Evolutionary conservation across 73 alveolate genomes (phyloP), one percentile per base, ranked within the genome.

Genomic region (Breviolum minutum): DNA sequence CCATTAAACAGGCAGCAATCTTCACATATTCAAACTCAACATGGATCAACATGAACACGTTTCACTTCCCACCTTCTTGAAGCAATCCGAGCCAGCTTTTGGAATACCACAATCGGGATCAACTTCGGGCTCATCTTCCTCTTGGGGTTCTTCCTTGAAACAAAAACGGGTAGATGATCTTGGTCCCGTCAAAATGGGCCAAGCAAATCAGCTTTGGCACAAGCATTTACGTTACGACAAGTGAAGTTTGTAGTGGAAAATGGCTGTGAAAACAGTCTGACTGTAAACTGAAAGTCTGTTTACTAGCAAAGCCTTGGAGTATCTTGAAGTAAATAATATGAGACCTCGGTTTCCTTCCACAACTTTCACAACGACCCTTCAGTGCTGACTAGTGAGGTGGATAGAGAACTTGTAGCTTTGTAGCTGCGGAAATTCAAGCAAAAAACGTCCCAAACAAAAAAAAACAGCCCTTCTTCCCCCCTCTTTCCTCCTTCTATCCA

Each of bases 91-190:
- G 82, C 98, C 98, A 14, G 98, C 98, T 60, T 73, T 92, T 26
- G 86, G 82, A 20, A 73, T 81, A 82, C 98, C 87, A 68, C 98
- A 92, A 81, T 92, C 98, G 17, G 98, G 98, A 74, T 92, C 98
- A 8, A 73, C 98, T 66, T 92, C 98, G 20, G 85, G 88, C 83
- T 73, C 81, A 63, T 74, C 80, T 26, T 71, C 96, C 9, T 64
- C 95, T 30, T 64, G 40, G 62, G 77, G 80, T 63, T 86, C 94
- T 83, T 54, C 92, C 94, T 86, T 22, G 16, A 30, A 32, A 27
- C 24, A 13, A 11, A 24, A 20, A 22, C 19, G 87, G 87, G 63
- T 10, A 14, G 48, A 73, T 13, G 40, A 22, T 73, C 74, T 66
- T 4, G 22, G 74, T 1, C 74, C 74, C 26, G 74, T 64, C 10